Percentiles rank a stretch among this genome's conserved stretches.
Conservation (phyloP, 1,284 basidiomycete species). For the Pulveroboletus sp. region DNA sequence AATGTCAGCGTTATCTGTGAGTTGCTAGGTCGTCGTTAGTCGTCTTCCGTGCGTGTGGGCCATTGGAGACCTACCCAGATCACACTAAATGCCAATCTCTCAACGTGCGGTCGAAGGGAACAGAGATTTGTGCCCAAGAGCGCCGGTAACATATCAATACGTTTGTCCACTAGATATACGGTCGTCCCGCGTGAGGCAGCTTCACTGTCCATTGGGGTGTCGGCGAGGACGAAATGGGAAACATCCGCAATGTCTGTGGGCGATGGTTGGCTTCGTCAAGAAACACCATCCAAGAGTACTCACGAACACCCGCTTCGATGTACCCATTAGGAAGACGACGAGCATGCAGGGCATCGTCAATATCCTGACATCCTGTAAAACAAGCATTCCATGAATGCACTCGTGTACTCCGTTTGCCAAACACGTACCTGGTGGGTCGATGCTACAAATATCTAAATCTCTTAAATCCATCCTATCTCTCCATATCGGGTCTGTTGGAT, state of each 20-base stretch:
- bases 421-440: constrained; percentile 84
- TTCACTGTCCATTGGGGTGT: constrained; percentile 96
- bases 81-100: constrained; percentile 92
- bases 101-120: constrained; percentile 90
- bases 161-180: constrained; percentile 97
- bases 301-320: constrained; percentile 97
- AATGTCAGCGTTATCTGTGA: constrained; percentile 85
- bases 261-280: neutral
- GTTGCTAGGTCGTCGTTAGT: constrained; percentile 59
- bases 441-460: constrained; percentile 89
- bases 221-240: constrained; percentile 92
- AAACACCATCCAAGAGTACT: constrained; percentile 42
- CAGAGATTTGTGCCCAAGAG: constrained; percentile 96
- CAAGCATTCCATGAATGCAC: neutral
- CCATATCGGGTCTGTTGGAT: constrained; percentile 63
- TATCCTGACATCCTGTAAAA: constrained; percentile 87
- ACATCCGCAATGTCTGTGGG: constrained; percentile 94
- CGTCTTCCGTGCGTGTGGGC: neutral
- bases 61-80: constrained; percentile 79
- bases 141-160: constrained; percentile 97
- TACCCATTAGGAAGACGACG: constrained; percentile 88
- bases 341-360: constrained; percentile 99
- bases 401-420: neutral
- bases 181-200: constrained; percentile 96
- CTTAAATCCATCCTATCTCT: constrained; percentile 87